These are phyloP conservation scores for Coemansia sp. DNA, from an alignment of 192 early-diverging fungal species.

Conservation along the genomic window DNA sequence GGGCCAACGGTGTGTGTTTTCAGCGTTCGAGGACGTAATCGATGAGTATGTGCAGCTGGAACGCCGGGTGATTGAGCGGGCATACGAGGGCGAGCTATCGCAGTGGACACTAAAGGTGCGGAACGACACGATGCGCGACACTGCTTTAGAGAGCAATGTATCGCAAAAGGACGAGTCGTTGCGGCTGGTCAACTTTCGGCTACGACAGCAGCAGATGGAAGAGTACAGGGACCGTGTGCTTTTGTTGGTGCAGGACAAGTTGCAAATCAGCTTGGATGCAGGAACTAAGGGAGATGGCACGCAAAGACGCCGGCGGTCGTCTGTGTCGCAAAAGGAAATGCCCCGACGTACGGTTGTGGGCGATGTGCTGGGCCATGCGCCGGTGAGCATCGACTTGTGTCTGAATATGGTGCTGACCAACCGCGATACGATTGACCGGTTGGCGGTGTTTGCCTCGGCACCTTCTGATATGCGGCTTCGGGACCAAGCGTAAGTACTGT, in stretches of 20 bases:
- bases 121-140: neutral
- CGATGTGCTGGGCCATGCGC: slow-evolving; percentile 26
- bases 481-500: slow-evolving; percentile 55
- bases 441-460: slow-evolving; percentile 63
- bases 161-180: neutral
- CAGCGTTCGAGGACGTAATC: slow-evolving; percentile 38
- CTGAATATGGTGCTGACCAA: slow-evolving; percentile 87
- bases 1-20: slow-evolving; percentile 42
- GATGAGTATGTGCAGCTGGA: slow-evolving; percentile 43
- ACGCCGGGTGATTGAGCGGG: slow-evolving; percentile 35
- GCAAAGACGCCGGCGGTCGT: slow-evolving; percentile 11
- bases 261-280: slow-evolving; percentile 12
- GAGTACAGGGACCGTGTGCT: slow-evolving; percentile 43
- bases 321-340: slow-evolving; percentile 4
- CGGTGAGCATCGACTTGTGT: slow-evolving; percentile 70
- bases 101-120: slow-evolving; percentile 23
- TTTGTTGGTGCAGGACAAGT: slow-evolving; percentile 20
- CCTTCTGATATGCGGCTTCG: slow-evolving; percentile 60
- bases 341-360: slow-evolving; percentile 38
- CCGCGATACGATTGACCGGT: slow-evolving; percentile 69
- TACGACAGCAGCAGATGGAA: slow-evolving; percentile 44
- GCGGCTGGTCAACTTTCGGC: slow-evolving; percentile 27
- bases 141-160: neutral
- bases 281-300: neutral
- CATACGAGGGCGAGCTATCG: slow-evolving; percentile 25